Conservation (phyloP, 2,329 filamentous ascomycete genomes). For the Emergomyces africanus region DNA sequence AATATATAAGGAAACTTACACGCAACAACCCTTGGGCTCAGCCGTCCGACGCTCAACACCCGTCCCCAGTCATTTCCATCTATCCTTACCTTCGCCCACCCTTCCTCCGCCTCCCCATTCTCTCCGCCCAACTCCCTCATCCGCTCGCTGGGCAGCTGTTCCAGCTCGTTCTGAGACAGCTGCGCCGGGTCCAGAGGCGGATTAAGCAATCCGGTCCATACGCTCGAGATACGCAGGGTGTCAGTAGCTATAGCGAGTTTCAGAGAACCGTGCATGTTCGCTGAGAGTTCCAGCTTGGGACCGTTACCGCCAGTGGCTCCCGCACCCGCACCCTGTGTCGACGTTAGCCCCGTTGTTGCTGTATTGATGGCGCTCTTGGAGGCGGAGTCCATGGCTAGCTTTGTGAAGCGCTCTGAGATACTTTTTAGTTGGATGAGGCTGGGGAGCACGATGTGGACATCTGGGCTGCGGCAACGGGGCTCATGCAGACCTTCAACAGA, state of each 20-base stretch:
- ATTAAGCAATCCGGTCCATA: slow-evolving; percentile 77
- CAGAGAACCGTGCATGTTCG: slow-evolving; percentile 88
- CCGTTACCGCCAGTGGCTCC: slow-evolving; percentile 15
- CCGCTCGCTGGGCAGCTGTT: slow-evolving; percentile 67
- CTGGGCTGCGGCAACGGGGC: slow-evolving; percentile 76
- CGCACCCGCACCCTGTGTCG: slow-evolving; percentile 13
- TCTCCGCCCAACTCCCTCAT: slow-evolving; percentile 50
- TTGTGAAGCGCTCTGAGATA: slow-evolving; percentile 91
- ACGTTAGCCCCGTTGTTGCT: slow-evolving; percentile 45
- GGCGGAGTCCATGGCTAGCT: slow-evolving; percentile 47
- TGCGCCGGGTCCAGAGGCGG: slow-evolving; percentile 72
- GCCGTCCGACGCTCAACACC: slow-evolving; percentile 80
- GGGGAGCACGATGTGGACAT: slow-evolving; percentile 86
- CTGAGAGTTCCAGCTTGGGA: slow-evolving; percentile 69
- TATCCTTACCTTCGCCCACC: slow-evolving; percentile 80
- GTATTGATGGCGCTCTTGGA: slow-evolving; percentile 10
- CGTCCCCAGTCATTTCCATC: slow-evolving; percentile 91
- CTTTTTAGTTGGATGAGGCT: slow-evolving; percentile 79
- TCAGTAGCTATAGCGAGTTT: slow-evolving; percentile 71
- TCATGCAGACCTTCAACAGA: slow-evolving; percentile 90
- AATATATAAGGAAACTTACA: slow-evolving; percentile 40
- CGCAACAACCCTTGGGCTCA: slow-evolving; percentile 85
- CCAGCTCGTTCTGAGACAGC: slow-evolving; percentile 51
- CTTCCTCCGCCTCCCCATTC: slow-evolving; percentile 57
- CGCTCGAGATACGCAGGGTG: slow-evolving; percentile 67